Conservation (phyloP, 495 filamentous ascomycete species). For the Penicillium roqueforti region DNA sequence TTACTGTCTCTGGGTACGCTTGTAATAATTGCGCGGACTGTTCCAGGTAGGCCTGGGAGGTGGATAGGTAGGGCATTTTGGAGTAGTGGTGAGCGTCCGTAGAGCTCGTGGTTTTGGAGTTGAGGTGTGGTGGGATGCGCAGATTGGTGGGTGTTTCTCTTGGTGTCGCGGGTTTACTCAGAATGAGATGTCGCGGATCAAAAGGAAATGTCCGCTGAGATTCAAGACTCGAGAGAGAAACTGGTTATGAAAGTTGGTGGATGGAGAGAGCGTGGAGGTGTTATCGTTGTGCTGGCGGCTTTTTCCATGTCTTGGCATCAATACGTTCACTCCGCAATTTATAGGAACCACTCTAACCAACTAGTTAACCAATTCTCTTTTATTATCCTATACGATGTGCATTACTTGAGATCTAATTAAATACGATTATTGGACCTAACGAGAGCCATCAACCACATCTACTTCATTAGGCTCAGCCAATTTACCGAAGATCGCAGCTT, state of each 20-base stretch:
- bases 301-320: constrained; percentile 31
- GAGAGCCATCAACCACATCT: background rate
- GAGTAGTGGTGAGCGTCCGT: constrained; percentile 15
- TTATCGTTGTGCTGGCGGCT: constrained; percentile 25
- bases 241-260: constrained; percentile 1
- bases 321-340: background rate
- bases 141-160: background rate
- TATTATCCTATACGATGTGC: background rate
- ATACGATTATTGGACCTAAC: background rate
- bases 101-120: constrained; percentile 8
- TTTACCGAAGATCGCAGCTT: too few relatives aligned
- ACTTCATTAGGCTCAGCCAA: background rate
- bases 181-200: background rate
- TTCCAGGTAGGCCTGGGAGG: constrained; percentile 58
- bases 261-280: constrained; percentile 4
- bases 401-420: background rate
- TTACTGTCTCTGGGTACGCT: constrained; percentile 60
- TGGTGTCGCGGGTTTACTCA: background rate
- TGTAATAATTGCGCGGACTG: constrained; percentile 59
- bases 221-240: background rate
- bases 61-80: constrained; percentile 58
- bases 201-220: background rate
- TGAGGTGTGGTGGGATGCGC: background rate
- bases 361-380: too few relatives aligned
- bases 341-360: background rate